Base-by-base conservation (phyloP, 1,284 basidiomycete genomes). In the Peniophora sp. region DNA sequence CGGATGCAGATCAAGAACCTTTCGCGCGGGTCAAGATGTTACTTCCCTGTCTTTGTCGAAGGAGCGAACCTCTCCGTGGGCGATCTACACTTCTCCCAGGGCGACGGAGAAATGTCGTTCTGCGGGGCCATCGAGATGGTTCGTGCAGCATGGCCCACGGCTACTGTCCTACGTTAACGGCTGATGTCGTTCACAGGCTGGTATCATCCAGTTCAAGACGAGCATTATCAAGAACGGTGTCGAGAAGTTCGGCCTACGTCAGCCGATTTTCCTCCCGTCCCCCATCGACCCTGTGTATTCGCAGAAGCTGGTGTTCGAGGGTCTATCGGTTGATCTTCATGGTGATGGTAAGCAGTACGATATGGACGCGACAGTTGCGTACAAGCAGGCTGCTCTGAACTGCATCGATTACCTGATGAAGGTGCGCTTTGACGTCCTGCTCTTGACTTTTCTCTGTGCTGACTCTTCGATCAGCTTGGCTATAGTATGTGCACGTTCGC, bases 81-180 rank as follows among this genome's bases (percentile, higher is more conserved):
- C 2, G 89, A 91, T 61, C 66, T 89, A 32, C 88, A 92, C 62
- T 91, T 90, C 67, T 86, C 83, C 27, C 87, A 91, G 65, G 86
- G 85, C 24, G 88, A 90, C 69, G 32, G 10, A 38, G n/a, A 47
- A 25, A 12, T 87, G 52, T 78, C 81, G 0, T 88, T 87, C 70
- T 88, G 84, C 51, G 85, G 85, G n/a, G 85, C 85, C 2, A 88
- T 89, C 52, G 86, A 89, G 63, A 87, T 86, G 83, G 81, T 78
- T 46, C 14, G 62, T 23, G 12, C 20, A 12, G 2, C 6, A 9
- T 36, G 27, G 32, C 6, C 19, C 43, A 41, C 19, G 1, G 25
- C 45, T 12, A 12, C 44, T 56, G 56, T 10, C 61, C 56, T 16
- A 58, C 55, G n/a, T 55, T n/a, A n/a, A n/a, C n/a, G n/a, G n/a